phyloP scores from a whole-genome alignment of 176 grass and related monocot species.

The Carex parvula region DNA sequence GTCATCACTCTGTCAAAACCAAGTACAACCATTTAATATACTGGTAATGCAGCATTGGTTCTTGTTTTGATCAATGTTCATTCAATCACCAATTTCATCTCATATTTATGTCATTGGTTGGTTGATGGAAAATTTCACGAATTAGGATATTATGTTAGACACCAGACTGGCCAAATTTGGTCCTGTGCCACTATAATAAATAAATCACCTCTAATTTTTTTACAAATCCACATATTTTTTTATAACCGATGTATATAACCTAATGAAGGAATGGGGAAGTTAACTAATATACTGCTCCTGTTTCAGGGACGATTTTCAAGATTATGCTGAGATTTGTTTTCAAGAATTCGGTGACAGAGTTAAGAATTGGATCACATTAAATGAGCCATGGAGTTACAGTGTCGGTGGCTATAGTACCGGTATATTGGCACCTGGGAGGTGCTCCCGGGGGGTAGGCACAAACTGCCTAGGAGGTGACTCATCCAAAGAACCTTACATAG shows the following conservation, averaged over 20 bases:
- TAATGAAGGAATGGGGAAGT: background rate
- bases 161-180: background rate
- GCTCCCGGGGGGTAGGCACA: slow-evolving; percentile 31
- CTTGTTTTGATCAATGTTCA: background rate
- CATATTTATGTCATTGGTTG: background rate
- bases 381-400: slow-evolving; percentile 82
- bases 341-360: slow-evolving; percentile 73
- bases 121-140: background rate
- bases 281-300: background rate
- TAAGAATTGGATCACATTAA: slow-evolving; percentile 87
- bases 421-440: slow-evolving; percentile 63
- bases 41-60: background rate
- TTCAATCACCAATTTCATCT: background rate
- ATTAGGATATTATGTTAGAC: background rate
- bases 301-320: slow-evolving; percentile 62
- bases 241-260: background rate
- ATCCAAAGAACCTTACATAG: slow-evolving; percentile 60
- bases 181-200: background rate
- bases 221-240: fast-evolving
- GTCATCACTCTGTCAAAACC: slow-evolving; percentile 13
- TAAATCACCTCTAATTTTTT: background rate
- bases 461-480: slow-evolving; percentile 61
- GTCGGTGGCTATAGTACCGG: slow-evolving; percentile 47
- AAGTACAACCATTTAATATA: background rate
- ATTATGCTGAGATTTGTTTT: slow-evolving; percentile 69